These are phyloP conservation scores for Durusdinium trenchii DNA, from an alignment of 73 alveolate species.

Conservation along the genomic window DNA sequence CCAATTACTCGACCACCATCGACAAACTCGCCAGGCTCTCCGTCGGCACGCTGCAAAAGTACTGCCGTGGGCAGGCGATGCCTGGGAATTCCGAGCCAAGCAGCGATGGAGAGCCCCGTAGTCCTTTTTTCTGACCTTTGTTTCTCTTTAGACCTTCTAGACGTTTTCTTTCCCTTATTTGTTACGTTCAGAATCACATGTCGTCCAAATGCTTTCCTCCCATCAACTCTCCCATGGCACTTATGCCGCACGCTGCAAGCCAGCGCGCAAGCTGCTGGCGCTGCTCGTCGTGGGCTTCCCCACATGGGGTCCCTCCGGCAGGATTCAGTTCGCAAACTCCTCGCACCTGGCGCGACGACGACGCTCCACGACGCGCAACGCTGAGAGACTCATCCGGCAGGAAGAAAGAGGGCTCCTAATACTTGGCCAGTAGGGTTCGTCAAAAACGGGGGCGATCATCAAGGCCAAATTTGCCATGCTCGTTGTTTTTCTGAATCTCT, in stretches of 20 bases:
- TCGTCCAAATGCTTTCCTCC: too few species aligned
- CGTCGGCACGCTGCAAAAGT: slow-evolving; percentile 54
- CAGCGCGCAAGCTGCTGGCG: neutral
- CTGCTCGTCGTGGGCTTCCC: neutral
- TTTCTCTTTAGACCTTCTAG: too few species aligned
- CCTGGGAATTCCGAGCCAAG: neutral
- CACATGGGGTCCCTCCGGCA: slow-evolving; percentile 3
- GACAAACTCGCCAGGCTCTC: neutral
- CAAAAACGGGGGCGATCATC: too few species aligned
- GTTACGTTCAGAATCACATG: too few species aligned
- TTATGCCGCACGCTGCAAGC: neutral
- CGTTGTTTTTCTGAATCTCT: too few species aligned
- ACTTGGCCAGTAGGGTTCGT: too few species aligned
- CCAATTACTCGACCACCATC: neutral
- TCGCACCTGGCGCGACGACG: neutral
- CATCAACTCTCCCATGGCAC: neutral
- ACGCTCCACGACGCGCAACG: too few species aligned
- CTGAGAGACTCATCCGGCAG: too few species aligned
- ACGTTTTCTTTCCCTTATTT: too few species aligned
- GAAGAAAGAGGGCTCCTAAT: too few species aligned
- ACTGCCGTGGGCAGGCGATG: slow-evolving; percentile 89
- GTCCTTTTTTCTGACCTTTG: too few species aligned
- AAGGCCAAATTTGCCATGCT: too few species aligned
- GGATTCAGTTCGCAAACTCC: slow-evolving; percentile 14
- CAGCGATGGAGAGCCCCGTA: neutral